Base-by-base conservation (phyloP, 139 green algal genomes). In the Closterium sp. region DNA sequence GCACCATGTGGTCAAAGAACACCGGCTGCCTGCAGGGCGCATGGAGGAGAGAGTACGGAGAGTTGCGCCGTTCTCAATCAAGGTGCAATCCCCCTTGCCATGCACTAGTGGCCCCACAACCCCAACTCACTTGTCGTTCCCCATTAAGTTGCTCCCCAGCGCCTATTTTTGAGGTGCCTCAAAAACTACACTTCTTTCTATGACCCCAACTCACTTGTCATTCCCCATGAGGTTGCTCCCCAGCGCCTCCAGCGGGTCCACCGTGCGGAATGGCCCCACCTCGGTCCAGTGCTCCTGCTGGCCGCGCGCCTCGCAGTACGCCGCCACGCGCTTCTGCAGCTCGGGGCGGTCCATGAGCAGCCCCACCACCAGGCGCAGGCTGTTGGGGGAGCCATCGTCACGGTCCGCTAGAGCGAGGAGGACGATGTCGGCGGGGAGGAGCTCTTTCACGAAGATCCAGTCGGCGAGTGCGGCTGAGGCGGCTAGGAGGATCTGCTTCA, bases 1-100 rank as follows among this genome's bases (percentile, higher is more conserved):
- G 89, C n/a, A 28, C 90, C 81, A 91, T 31, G 34, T 91, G 31
- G 69, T 91, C 89, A 34, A 88, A 91, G 35, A 85, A 84, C 33
- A 84, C 25, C 12, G 87, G 87, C 25, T 85, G 31, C 28, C 36
- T 90, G 87, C 85, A 55, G 25, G 85, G 33, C 4, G 28, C 8
- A 88, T 36, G 19, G 85, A 32, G n/a, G n/a, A 16, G 30, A 25
- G 84, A 36, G 16, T 33, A 87, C n/a, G n/a, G 23, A 25, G 9
- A 87, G 84, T 33, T 16, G 28, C 16, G 84, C 12, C 64, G 19
- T 83, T 12, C 64, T 83, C 64, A 28, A 19, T 83, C 19, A 83
- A 83, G 30, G 23, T 16, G 84, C n/a, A 16, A 87, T 34, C 30
- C 12, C 84, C 9, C 21, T n/a, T n/a, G n/a, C n/a, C n/a, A n/a